Base-by-base conservation (phyloP, 164 flowering plant genomes). In the Aristolochia fimbriata region DNA sequence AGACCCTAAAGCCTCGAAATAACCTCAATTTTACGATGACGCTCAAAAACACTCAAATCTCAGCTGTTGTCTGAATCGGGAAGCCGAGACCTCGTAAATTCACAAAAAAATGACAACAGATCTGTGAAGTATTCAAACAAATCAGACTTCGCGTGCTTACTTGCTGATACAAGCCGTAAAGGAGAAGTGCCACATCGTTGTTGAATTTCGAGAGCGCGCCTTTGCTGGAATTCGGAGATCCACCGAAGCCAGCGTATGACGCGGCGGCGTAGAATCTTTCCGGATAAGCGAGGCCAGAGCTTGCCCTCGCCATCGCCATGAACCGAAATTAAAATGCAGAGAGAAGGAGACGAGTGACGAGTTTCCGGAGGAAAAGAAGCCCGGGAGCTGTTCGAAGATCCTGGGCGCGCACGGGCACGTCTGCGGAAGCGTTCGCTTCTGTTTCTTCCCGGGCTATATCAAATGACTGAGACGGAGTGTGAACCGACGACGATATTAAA, bases 191-290 rank as follows among this genome's bases (percentile, higher is more conserved):
- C n/a, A 74, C 72, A 23, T 88, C 97, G 65, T 78, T 81, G 9
- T 77, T 57, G 80, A 86, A 91, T 70, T 78, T 85, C 47, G 94
- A 81, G 75, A 72, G 65, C 77, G 82, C 77, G 55, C 64, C 73
- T 30, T 71, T 67, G 55, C 47, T 37, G 52, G 77, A 62, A 24
- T 66, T 58, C 11, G 83, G 67, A 66, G 96, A 85, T 79, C 88
- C 95, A 33, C 77, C 89, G 63, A 94, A 85, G 16, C 99, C 99
- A 17, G 79, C 96, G 67, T 85, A 88, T 6, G 97, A 65, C 1
- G 97, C 92, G n/a, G 99, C 99, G 2, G 96, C 95, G 70, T 79
- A 84, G 74, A 94, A 94, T 23, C 95, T 78, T 53, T 91, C 96
- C 1, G 99, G 97, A 65, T 94, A 91, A 6, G 96, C 86, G 67